Evolutionary conservation across 176 grass and related monocot species (phyloP).

Genomic region (Oryza meyeriana): DNA sequence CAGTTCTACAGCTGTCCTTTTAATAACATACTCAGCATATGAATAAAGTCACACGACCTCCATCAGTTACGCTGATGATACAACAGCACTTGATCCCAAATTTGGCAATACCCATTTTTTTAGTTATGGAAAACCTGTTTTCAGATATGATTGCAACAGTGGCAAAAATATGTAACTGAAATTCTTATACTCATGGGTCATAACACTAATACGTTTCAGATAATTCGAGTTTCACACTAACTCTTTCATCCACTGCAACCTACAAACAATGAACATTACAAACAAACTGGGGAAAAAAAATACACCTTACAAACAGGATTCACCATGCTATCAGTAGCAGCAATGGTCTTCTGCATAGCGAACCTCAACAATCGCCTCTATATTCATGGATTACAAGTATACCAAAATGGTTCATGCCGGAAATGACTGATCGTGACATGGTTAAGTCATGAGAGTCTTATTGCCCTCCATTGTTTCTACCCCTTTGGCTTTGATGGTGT

Average conservation of each 20-base stretch:
- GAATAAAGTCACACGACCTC: background rate
- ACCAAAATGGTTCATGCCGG: slow-evolving; percentile 13
- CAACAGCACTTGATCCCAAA: background rate
- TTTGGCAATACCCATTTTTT: background rate
- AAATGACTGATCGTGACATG: background rate
- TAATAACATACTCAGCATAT: background rate
- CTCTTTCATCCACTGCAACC: background rate
- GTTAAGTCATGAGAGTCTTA: background rate
- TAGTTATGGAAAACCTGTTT: background rate
- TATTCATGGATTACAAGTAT: slow-evolving; percentile 25
- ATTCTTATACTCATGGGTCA: background rate
- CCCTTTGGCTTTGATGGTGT: slow-evolving; percentile 45
- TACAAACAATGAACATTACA: slow-evolving; percentile 2
- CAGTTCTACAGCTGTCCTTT: background rate
- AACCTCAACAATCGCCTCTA: background rate
- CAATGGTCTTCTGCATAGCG: background rate
- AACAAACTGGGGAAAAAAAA: background rate
- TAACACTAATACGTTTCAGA: background rate
- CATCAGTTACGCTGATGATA: background rate
- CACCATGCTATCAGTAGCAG: background rate
- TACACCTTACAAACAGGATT: slow-evolving; percentile 5
- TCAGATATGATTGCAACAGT: background rate
- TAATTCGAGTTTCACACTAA: background rate
- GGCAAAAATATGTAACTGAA: background rate
- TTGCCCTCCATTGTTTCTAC: slow-evolving; percentile 2